Evolutionary conservation across 257 asterid species (phyloP), one percentile per base, ranked within the genome.

Genomic region (Gynochthodes officinalis): DNA sequence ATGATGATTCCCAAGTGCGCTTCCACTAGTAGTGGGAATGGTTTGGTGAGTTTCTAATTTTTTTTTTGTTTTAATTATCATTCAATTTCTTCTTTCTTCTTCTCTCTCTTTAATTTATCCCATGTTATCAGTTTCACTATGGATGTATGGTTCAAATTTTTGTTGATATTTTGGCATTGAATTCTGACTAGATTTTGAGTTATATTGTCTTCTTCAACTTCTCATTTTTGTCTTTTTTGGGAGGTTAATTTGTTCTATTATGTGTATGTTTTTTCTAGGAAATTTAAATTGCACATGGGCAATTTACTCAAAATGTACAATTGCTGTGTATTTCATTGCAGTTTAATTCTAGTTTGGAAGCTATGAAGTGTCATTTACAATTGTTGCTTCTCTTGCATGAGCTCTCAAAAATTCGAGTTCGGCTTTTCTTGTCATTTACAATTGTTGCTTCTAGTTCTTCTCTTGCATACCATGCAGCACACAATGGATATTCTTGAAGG

Each of bases 31-130:
- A 69, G 76, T 72, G 82, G 85, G 67, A 78, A 72, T 70, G 84
- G 80, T 81, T 76, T 82, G 96, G 97, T 89, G 84, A 70, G 49
- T 70, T 74, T 67, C 32, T 16, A 16, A n/a, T n/a, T n/a, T n/a
- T n/a, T 14, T 40, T 70, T 9, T 39, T 7, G 39, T 21, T 11
- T 6, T 37, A 9, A 13, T 32, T n/a, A n/a, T n/a, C 1, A 2
- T 35, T 61, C 27, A 30, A 46, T 28, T 12, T 66, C n/a, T 27
- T 0, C 28, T 6, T 40, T 35, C 48, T 68, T 55, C 27, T 52
- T 8, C 40, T 33, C 2, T 6, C n/a, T n/a, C n/a, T n/a, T 63
- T 7, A 2, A 32, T 44, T 18, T 23, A 0, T 30, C 21, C 21
- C 33, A 6, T 67, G 27, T 32, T 48, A 42, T n/a, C 14, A 67